phyloP scores from a whole-genome alignment of 164 flowering plant species.

The Chimonanthus praecox region DNA sequence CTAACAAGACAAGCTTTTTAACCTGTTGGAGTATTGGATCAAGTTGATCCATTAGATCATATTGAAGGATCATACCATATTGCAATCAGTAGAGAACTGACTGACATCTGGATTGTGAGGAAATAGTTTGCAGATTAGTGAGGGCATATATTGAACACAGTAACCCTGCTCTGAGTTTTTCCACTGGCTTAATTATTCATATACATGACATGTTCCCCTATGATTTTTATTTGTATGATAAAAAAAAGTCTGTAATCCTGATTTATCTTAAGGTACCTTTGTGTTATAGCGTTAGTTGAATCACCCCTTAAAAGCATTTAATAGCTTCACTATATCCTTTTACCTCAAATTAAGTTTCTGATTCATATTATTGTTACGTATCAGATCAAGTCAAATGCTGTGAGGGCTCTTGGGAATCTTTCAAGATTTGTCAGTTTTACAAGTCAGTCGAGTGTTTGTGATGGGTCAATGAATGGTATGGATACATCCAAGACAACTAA shows the following conservation, averaged over 20 bases:
- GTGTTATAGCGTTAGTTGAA: not conserved
- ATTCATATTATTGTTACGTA: not conserved
- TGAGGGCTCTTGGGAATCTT: conserved; percentile 93
- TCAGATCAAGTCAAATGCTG: conserved; percentile 94
- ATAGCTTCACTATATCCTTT: not conserved
- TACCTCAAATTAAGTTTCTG: conserved; percentile 3
- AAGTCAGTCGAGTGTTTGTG: conserved; percentile 14
- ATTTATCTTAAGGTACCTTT: not conserved
- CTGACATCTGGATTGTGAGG: no score
- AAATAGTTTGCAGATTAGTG: no score
- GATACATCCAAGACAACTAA: conserved; percentile 12
- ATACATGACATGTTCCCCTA: not conserved
- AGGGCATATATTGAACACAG: not conserved
- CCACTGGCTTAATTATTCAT: not conserved
- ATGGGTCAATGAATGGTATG: conserved; percentile 14
- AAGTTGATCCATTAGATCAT: no score
- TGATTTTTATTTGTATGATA: not conserved
- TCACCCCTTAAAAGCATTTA: not conserved
- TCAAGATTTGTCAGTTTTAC: conserved; percentile 52
- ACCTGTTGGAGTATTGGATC: not conserved
- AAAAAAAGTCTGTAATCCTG: not conserved
- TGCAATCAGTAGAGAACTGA: no score
- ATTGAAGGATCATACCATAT: no score
- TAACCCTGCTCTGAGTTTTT: not conserved
- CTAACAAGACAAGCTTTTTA: not conserved